Conservation (phyloP, 192 early-diverging fungal genomes). For the Dissophora globulifera region DNA sequence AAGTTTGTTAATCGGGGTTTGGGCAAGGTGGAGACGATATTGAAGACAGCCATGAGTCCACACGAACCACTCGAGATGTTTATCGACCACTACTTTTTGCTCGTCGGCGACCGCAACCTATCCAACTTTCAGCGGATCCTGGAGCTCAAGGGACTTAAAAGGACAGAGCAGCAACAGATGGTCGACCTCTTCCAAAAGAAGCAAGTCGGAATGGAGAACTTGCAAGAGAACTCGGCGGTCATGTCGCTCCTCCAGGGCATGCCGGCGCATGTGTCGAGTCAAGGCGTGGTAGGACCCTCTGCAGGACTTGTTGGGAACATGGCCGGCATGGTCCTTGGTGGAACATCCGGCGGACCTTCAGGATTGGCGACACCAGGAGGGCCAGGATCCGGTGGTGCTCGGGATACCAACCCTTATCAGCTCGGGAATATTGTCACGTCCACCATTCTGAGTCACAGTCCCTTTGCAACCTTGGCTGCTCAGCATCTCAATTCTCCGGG, state of each 20-base stretch:
- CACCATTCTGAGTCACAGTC: conserved; percentile 46
- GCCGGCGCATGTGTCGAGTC: conserved; percentile 43
- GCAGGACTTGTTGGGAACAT: conserved; percentile 42
- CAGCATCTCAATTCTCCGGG: conserved; percentile 30
- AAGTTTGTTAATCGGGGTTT: conserved; percentile 88
- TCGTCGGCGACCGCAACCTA: conserved; percentile 78
- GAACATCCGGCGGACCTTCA: not conserved
- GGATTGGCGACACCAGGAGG: conserved; percentile 30
- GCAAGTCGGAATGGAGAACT: conserved; percentile 43
- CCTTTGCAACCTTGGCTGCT: conserved; percentile 39
- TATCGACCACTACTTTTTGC: conserved; percentile 88
- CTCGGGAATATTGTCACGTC: conserved; percentile 48
- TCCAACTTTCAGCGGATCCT: conserved; percentile 83
- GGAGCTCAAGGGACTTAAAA: conserved; percentile 82
- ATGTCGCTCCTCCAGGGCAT: conserved; percentile 51
- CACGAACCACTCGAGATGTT: conserved; percentile 85
- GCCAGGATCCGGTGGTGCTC: not conserved
- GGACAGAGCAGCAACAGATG: conserved; percentile 66
- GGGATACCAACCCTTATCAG: conserved; percentile 26
- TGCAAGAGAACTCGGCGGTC: conserved; percentile 58
- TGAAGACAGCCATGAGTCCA: conserved; percentile 91
- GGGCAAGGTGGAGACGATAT: conserved; percentile 82
- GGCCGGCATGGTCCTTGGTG: conserved; percentile 27
- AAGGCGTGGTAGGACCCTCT: conserved; percentile 37
- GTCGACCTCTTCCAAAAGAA: conserved; percentile 65